phyloP scores from a whole-genome alignment of 2,329 filamentous ascomycete genomes.

The Nectriaceae sp. region DNA sequence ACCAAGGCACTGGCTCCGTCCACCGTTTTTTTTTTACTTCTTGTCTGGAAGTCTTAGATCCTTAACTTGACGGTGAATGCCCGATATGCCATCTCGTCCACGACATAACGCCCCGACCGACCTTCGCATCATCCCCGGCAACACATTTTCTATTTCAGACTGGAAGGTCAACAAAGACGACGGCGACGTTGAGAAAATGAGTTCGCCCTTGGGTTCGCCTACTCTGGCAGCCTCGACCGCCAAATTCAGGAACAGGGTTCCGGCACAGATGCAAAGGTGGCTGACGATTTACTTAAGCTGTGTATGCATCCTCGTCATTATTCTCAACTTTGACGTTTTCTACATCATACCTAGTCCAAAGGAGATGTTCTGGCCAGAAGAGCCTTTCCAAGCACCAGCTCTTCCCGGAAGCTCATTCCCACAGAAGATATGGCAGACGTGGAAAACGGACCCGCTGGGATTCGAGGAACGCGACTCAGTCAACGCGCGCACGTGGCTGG shows the following conservation, averaged over 20 bases:
- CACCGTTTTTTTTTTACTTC: not conserved
- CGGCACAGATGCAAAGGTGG: slow-evolving; percentile 49
- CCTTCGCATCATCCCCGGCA: slow-evolving; percentile 21
- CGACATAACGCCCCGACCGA: slow-evolving; percentile 20
- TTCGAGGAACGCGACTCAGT: slow-evolving; percentile 66
- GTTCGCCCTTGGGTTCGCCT: slow-evolving; percentile 38
- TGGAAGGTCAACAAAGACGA: slow-evolving; percentile 3
- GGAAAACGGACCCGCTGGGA: slow-evolving; percentile 68
- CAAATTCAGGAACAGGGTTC: slow-evolving; percentile 38
- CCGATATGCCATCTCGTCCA: slow-evolving; percentile 27
- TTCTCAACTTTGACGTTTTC: slow-evolving; percentile 48
- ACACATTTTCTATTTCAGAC: slow-evolving; percentile 15
- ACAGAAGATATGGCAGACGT: slow-evolving; percentile 75
- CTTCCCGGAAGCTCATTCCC: slow-evolving; percentile 49
- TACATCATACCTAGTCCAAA: slow-evolving; percentile 28
- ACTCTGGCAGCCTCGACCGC: slow-evolving; percentile 40
- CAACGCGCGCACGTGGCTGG: slow-evolving; percentile 64
- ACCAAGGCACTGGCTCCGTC: not conserved
- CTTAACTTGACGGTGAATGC: not conserved
- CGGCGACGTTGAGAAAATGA: slow-evolving; percentile 23
- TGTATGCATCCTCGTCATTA: slow-evolving; percentile 46
- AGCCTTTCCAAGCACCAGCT: slow-evolving; percentile 8
- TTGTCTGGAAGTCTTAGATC: not conserved
- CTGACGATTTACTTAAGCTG: slow-evolving; percentile 48
- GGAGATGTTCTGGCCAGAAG: slow-evolving; percentile 15